Evolutionary conservation across 2,329 filamentous ascomycete species (phyloP).

Genomic region (Aspergillus sp.): DNA sequence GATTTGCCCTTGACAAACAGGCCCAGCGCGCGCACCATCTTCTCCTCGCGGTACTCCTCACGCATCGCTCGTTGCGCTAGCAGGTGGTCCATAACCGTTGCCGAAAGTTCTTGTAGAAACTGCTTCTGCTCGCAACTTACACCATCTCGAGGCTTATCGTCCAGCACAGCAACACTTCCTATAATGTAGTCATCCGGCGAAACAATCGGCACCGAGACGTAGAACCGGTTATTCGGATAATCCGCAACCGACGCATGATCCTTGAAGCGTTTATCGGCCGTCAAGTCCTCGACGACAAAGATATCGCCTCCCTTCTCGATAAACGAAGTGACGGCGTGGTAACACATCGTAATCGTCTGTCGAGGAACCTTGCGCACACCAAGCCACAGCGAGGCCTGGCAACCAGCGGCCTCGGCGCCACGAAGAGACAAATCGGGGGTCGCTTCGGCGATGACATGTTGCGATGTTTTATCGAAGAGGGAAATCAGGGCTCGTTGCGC

Average conservation of each 20-base stretch:
- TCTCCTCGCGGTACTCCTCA: conserved; percentile 28
- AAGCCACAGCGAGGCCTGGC: conserved; percentile 23
- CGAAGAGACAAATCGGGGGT: conserved; percentile 26
- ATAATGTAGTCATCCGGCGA: background rate
- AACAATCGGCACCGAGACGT: background rate
- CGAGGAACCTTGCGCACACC: conserved; percentile 26
- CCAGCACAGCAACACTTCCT: background rate
- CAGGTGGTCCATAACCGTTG: conserved; percentile 28
- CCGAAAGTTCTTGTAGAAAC: conserved; percentile 23
- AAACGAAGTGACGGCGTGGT: background rate
- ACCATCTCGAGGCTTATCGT: background rate
- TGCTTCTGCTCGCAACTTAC: background rate
- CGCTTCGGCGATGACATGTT: conserved; percentile 36
- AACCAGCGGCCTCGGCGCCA: background rate
- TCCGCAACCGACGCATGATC: background rate
- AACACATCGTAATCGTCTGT: conserved; percentile 8
- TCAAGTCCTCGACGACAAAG: background rate
- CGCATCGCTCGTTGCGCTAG: conserved; percentile 26
- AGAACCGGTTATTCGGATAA: background rate
- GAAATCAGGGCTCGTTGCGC: conserved; percentile 32
- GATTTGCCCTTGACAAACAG: conserved; percentile 29
- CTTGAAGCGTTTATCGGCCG: background rate
- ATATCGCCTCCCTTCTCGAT: background rate
- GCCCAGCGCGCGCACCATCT: conserved; percentile 27
- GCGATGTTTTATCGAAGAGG: conserved; percentile 31